Conservation (phyloP, 371 early-diverging fungal genomes). For the Lichtheimia ramosa region DNA sequence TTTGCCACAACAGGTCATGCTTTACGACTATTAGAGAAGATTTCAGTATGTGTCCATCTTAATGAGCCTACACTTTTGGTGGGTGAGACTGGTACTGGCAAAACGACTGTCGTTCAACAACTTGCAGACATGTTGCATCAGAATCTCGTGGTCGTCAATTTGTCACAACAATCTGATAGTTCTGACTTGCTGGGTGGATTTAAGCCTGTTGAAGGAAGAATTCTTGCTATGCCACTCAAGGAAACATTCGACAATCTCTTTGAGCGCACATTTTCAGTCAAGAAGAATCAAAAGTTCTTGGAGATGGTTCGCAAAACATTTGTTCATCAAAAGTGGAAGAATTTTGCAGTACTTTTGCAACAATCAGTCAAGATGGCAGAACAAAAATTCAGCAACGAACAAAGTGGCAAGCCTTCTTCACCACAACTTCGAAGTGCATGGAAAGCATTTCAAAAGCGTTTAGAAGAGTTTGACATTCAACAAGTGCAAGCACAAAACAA, state of each 20-base stretch:
- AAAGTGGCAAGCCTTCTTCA: conserved; percentile 30
- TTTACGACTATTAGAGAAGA: conserved; percentile 75
- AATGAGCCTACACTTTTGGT: conserved; percentile 92
- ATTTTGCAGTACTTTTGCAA: conserved; percentile 70
- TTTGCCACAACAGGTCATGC: conserved; percentile 87
- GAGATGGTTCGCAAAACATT: conserved; percentile 75
- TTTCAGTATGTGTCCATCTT: conserved; percentile 81
- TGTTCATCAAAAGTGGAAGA: conserved; percentile 77
- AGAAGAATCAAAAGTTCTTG: conserved; percentile 84
- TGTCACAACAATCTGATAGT: conserved; percentile 98
- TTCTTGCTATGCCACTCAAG: conserved; percentile 78
- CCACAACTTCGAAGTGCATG: conserved; percentile 59
- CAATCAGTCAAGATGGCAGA: conserved; percentile 78
- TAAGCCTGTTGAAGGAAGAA: conserved; percentile 91
- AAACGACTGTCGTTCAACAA: conserved; percentile 98
- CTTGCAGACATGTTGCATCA: conserved; percentile 82
- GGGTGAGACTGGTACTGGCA: conserved; percentile 99
- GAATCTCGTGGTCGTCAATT: conserved; percentile 90
- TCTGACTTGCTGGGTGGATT: conserved; percentile 98
- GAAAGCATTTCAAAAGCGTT: conserved; percentile 59
- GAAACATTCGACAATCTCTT: conserved; percentile 88
- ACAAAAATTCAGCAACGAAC: conserved; percentile 53
- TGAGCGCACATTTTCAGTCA: conserved; percentile 82
- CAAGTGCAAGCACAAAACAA: conserved; percentile 74
- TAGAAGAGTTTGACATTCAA: conserved; percentile 71